These are phyloP conservation scores for Primulina eburnea DNA, from an alignment of 257 asterid genomes.

Conservation along the genomic window DNA sequence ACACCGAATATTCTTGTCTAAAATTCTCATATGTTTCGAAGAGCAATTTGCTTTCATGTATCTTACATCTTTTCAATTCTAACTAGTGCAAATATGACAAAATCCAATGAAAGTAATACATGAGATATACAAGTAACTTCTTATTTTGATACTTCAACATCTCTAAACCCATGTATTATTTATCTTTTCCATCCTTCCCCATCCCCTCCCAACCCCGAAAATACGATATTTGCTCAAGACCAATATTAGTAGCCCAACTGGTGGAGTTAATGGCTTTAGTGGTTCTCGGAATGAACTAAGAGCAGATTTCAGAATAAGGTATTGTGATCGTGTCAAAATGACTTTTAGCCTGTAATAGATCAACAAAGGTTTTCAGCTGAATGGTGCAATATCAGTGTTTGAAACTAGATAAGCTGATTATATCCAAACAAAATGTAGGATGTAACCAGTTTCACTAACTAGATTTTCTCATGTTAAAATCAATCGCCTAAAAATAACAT, in stretches of 20 bases:
- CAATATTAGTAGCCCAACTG: background rate
- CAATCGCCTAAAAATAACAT: background rate
- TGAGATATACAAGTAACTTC: background rate
- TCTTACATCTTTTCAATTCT: background rate
- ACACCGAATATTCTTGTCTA: background rate
- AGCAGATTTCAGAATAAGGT: background rate
- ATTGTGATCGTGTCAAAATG: background rate
- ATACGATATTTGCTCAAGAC: background rate
- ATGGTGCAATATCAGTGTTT: background rate
- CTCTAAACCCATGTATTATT: background rate
- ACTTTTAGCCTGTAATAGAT: background rate
- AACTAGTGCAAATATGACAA: background rate
- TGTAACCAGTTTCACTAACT: background rate
- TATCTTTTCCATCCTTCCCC: background rate
- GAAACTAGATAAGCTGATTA: background rate
- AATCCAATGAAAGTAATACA: background rate
- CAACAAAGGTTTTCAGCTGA: background rate
- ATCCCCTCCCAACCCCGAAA: background rate
- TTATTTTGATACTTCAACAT: background rate
- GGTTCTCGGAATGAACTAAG: background rate
- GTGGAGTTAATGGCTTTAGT: background rate
- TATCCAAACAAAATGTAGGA: background rate
- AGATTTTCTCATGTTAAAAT: background rate
- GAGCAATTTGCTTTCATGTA: background rate
- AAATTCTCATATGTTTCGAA: background rate